These are phyloP conservation scores for Astrothelium macrocarpum DNA, from an alignment of 495 filamentous ascomycete genomes.

Conservation along the genomic window DNA sequence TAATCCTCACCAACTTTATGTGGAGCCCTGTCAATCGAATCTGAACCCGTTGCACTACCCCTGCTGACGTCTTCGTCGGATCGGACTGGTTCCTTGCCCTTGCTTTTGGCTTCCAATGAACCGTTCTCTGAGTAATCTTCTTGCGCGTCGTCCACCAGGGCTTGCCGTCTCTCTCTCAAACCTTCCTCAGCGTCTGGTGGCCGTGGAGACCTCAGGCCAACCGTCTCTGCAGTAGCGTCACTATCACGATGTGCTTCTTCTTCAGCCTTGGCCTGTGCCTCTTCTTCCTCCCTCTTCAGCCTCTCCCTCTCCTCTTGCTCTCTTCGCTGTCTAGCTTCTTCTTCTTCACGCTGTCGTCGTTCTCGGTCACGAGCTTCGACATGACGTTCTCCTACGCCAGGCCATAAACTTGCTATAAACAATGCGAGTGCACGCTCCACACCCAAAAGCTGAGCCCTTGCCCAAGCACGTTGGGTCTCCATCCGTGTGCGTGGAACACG, in stretches of 20 bases:
- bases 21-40: neutral
- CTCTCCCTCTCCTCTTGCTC: conserved; percentile 40
- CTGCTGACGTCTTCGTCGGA: neutral
- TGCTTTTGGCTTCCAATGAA: neutral
- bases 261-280: conserved; percentile 25
- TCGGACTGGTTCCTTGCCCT: conserved; percentile 5
- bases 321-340: conserved; percentile 41
- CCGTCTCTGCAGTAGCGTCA: neutral
- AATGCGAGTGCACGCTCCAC: conserved; percentile 68
- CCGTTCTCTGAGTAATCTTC: neutral
- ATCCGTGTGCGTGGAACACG: conserved; percentile 14
- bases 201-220: neutral
- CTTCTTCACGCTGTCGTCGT: conserved; percentile 16
- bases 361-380: conserved; percentile 55
- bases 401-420: conserved; percentile 75
- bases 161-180: neutral
- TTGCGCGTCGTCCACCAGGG: neutral
- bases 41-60: neutral
- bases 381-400: conserved; percentile 75
- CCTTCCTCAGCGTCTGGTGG: neutral
- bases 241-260: conserved; percentile 12
- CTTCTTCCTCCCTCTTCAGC: conserved; percentile 38
- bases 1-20: neutral
- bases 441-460: conserved; percentile 48
- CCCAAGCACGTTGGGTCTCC: conserved; percentile 33